Evolutionary conservation across 2,329 filamentous ascomycete species (phyloP).

Genomic region (Penicillium palitans): DNA sequence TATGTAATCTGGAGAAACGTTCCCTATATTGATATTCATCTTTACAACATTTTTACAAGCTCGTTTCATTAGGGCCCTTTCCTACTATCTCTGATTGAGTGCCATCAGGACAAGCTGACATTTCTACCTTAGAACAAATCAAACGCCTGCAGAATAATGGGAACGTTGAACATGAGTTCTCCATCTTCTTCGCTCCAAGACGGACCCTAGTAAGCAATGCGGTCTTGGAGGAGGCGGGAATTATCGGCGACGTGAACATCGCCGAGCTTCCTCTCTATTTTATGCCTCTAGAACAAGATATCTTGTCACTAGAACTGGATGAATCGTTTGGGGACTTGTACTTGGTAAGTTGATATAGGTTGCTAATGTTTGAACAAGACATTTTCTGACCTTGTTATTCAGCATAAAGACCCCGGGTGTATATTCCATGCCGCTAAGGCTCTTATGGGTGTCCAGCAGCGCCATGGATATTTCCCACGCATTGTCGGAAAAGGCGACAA

Average conservation of each 20-base stretch:
- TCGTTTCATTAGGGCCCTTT: slow-evolving; percentile 48
- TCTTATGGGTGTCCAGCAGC: slow-evolving; percentile 89
- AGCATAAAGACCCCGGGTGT: slow-evolving; percentile 85
- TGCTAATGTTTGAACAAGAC: neutral
- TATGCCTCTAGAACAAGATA: slow-evolving; percentile 85
- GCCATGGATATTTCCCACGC: slow-evolving; percentile 88
- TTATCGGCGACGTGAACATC: slow-evolving; percentile 88
- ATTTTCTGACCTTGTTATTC: slow-evolving; percentile 4
- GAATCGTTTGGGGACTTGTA: slow-evolving; percentile 86
- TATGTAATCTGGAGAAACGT: slow-evolving; percentile 56
- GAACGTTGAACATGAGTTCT: slow-evolving; percentile 90
- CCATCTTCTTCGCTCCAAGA: slow-evolving; percentile 92
- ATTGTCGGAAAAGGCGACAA: slow-evolving; percentile 96
- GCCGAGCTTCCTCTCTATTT: slow-evolving; percentile 86
- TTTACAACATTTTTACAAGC: slow-evolving; percentile 29
- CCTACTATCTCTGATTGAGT: slow-evolving; percentile 40
- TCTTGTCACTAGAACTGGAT: slow-evolving; percentile 86
- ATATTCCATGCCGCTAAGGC: slow-evolving; percentile 86
- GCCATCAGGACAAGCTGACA: slow-evolving; percentile 63
- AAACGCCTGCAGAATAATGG: slow-evolving; percentile 85
- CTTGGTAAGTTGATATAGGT: slow-evolving; percentile 52
- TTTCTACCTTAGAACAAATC: slow-evolving; percentile 70
- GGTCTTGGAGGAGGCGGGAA: slow-evolving; percentile 86
- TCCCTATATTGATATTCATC: slow-evolving; percentile 50
- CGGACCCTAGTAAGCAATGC: slow-evolving; percentile 89